These are phyloP conservation scores for Crucibulum laeve DNA, from an alignment of 768 basidiomycete species.

Conservation along the genomic window DNA sequence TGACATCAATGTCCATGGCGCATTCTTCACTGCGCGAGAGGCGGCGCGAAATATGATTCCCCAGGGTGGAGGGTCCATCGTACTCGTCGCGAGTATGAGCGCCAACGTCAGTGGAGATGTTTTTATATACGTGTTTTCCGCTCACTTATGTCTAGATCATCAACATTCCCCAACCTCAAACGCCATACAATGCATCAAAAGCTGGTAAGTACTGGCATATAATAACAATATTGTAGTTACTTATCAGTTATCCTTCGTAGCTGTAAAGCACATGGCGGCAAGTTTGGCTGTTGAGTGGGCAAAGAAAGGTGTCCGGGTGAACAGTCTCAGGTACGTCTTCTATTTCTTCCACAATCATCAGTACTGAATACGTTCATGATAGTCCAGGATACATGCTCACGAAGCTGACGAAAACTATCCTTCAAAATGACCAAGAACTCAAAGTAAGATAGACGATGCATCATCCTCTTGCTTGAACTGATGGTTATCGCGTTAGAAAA, in stretches of 20 bases:
- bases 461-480: slow-evolving; percentile 5
- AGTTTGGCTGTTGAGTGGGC: slow-evolving; percentile 97
- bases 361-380: slow-evolving; percentile 2
- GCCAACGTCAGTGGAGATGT: slow-evolving; percentile 52
- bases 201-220: slow-evolving; percentile 47
- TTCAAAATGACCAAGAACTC: slow-evolving; percentile 70
- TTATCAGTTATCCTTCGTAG: slow-evolving; percentile 27
- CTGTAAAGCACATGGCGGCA: slow-evolving; percentile 91
- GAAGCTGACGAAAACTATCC: slow-evolving; percentile 78
- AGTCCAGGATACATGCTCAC: slow-evolving; percentile 96
- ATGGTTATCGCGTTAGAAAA: no score
- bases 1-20: slow-evolving; percentile 93
- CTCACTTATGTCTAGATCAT: slow-evolving; percentile 52
- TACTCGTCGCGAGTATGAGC: slow-evolving; percentile 89
- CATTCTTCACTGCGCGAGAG: slow-evolving; percentile 94
- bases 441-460: slow-evolving; percentile 43
- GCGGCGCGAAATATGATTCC: slow-evolving; percentile 91
- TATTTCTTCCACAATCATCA: background rate
- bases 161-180: slow-evolving; percentile 90
- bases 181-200: slow-evolving; percentile 95
- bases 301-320: slow-evolving; percentile 81
- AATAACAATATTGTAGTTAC: background rate
- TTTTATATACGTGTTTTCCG: slow-evolving; percentile 1
- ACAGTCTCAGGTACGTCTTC: slow-evolving; percentile 61
- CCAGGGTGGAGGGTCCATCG: slow-evolving; percentile 72